These are phyloP conservation scores for Saccharomyces paradoxus DNA, from an alignment of 805 yeast species.

Conservation along the genomic window DNA sequence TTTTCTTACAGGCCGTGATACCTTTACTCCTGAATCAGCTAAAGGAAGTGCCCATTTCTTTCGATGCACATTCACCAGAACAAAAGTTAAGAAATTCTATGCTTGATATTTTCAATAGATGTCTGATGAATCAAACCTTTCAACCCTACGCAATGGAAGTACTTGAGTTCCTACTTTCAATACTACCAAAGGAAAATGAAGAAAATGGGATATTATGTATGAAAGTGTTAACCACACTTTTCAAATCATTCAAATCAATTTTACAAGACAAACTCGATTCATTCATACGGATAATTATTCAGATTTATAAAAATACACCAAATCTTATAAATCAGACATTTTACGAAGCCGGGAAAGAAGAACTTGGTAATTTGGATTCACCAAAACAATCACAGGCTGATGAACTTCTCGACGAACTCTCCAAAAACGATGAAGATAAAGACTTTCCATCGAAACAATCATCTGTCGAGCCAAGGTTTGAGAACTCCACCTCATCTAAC, in stretches of 20 bases:
- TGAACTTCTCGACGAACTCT: conserved; percentile 4
- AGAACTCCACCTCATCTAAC: conserved; percentile 28
- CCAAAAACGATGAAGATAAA: conserved; percentile 4
- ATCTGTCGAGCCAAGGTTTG: background rate
- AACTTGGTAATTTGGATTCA: conserved; percentile 1
- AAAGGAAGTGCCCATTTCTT: conserved; percentile 64
- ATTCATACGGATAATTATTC: conserved; percentile 67
- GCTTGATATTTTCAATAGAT: conserved; percentile 70
- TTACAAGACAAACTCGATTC: conserved; percentile 66
- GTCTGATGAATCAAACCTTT: conserved; percentile 75
- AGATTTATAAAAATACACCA: conserved; percentile 73
- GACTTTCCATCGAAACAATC: conserved; percentile 7
- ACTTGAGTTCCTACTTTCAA: conserved; percentile 46
- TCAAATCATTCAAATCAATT: conserved; percentile 68
- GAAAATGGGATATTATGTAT: conserved; percentile 89
- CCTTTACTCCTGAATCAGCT: conserved; percentile 63
- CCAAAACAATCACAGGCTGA: conserved; percentile 2
- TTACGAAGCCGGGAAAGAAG: conserved; percentile 25
- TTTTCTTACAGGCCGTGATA: conserved; percentile 58
- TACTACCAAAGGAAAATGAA: conserved; percentile 76
- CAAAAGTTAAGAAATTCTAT: conserved; percentile 69
- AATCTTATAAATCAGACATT: conserved; percentile 66
- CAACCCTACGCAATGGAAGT: conserved; percentile 59
- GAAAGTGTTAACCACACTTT: conserved; percentile 77
- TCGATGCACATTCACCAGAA: conserved; percentile 56